Base-by-base conservation (phyloP, 2,329 filamentous ascomycete species). In the Hymenoscyphus salicellus region DNA sequence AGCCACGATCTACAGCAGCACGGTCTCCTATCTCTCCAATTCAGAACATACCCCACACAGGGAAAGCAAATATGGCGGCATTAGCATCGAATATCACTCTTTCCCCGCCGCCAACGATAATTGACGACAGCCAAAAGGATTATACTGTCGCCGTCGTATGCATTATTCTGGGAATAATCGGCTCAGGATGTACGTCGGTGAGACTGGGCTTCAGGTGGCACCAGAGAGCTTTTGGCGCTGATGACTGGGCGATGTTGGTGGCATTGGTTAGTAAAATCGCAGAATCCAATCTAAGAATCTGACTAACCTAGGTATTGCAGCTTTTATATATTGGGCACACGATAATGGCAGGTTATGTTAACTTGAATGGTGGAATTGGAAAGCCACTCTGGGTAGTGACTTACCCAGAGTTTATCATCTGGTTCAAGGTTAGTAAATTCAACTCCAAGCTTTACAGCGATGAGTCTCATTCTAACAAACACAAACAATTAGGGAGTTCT, bases 311-410 rank as follows among this genome's bases (percentile, higher is more conserved):
- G 17, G 7, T 17, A 14, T 26, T 56, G 17, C 16, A 58, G 56
- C 17, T 41, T 33, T 33, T 58, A 17, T 58, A 58, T 17, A 58
- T 58, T 58, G 56, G 56, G 20, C 56, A 58, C 23, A 58, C 56
- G 23, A 58, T 58, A 20, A 58, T 58, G 56, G 56, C 56, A 20
- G 30, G 32, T 26, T 58, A 58, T 58, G 56, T 58, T 11, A 58
- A 58, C 33, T 17, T 58, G 6, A 58, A 58, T 20, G 56, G 56
- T 8, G 56, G 56, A 26, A 58, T 58, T 41, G 56, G 56, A 41
- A 58, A 58, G 56, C 56, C 56, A 8, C 56, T 58, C 17, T 58
- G 56, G 56, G 56, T 38, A 26, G 56, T 58, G 17, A 38, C 56
- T 20, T 20, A 38, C 20, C 28, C 17, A 26, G 56, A 58, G 11